Evolutionary conservation across 495 filamentous ascomycete genomes (phyloP).

Genomic region (Tuber umbilicatum): DNA sequence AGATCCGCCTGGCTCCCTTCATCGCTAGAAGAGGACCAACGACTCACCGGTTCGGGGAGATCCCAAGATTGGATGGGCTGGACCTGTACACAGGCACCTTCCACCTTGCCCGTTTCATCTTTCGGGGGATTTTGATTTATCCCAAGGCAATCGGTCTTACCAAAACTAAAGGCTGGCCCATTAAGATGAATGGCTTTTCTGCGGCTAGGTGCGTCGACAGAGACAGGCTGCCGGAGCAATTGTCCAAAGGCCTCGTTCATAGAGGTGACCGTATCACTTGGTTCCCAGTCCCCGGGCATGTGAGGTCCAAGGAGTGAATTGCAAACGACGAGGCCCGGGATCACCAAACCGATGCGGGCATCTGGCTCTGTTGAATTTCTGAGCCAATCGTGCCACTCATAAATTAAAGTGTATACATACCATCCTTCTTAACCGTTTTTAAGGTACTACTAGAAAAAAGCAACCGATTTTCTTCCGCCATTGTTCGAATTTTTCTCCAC

Average conservation of each 20-base stretch:
- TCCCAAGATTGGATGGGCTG: neutral
- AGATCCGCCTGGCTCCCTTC: neutral
- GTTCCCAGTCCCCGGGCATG: neutral
- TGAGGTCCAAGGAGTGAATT: neutral
- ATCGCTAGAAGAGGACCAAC: slow-evolving; percentile 1
- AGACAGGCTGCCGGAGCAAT: neutral
- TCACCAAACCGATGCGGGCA: neutral
- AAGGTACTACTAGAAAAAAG: neutral
- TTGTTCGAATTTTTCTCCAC: neutral
- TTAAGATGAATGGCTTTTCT: neutral
- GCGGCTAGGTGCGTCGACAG: neutral
- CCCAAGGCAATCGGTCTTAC: neutral
- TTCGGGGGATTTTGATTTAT: neutral
- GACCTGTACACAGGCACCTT: neutral
- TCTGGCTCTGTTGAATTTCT: neutral
- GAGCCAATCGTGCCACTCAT: neutral
- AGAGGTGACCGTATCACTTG: neutral
- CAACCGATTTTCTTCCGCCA: neutral
- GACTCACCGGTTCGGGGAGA: neutral
- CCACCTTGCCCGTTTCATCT: neutral
- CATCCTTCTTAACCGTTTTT: neutral
- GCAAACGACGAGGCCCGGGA: neutral
- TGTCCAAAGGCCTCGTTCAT: neutral
- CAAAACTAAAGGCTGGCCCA: neutral
- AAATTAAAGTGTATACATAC: neutral